Conservation (phyloP, 345 rosid species). For the Rhizophora mangle region DNA sequence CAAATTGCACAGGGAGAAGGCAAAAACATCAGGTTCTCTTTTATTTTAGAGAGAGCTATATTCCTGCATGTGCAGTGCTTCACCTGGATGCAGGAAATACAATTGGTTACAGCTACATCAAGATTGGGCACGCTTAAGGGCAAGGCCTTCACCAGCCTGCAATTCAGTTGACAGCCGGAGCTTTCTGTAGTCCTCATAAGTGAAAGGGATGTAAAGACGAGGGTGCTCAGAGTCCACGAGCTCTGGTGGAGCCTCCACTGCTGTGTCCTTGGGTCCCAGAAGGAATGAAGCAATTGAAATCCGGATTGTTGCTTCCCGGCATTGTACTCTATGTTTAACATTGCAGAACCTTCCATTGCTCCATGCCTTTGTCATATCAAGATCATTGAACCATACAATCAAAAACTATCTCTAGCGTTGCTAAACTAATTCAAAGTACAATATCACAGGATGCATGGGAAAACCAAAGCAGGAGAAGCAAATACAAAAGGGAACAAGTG, state of each 20-base stretch:
- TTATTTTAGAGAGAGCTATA: no score
- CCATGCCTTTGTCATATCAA: conserved; percentile 43
- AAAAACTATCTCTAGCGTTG: no score
- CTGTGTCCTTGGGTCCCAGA: conserved; percentile 49
- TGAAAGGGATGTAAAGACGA: conserved; percentile 39
- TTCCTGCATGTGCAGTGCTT: not conserved
- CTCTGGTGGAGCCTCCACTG: conserved; percentile 38
- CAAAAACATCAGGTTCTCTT: no score
- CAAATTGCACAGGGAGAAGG: no score
- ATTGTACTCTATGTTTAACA: conserved; percentile 70
- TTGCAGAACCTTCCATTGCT: conserved; percentile 68
- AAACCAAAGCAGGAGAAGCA: not conserved
- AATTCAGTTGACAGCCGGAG: conserved; percentile 35
- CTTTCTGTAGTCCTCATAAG: conserved; percentile 44
- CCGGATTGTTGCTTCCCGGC: conserved; percentile 55
- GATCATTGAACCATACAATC: not conserved
- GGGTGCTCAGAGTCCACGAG: conserved; percentile 44
- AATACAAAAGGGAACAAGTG: not conserved
- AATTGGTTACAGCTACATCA: not conserved
- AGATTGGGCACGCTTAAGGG: conserved; percentile 25
- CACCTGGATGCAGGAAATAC: not conserved
- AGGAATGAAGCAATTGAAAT: conserved; percentile 69
- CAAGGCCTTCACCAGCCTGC: conserved; percentile 54
- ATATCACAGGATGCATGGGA: not conserved
- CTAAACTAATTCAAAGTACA: not conserved